A percentile compares a stretch with the other conserved stretches of the same genome.
Evolutionary conservation across 345 rosid species (phyloP).

Genomic region (Citrus mangshanensis): DNA sequence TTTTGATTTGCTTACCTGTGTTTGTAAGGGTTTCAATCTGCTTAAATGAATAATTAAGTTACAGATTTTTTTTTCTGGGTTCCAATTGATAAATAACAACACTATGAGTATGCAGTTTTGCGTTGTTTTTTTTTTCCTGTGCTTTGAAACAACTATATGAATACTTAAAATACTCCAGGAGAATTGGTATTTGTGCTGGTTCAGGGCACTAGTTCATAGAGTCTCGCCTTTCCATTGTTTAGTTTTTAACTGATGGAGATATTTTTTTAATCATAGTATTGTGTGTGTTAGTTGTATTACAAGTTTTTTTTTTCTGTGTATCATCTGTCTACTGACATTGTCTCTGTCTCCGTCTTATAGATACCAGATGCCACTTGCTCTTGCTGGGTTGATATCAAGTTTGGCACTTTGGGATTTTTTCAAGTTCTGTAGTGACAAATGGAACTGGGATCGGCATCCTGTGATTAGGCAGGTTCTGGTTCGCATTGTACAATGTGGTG

Average conservation of each 20-base stretch:
- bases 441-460: conserved; percentile 70
- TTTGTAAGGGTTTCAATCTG: not conserved
- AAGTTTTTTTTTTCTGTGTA: not conserved
- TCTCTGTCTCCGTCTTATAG: conserved; percentile 31
- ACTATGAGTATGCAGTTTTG: too few species aligned
- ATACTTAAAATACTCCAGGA: not conserved
- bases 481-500: conserved; percentile 73
- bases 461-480: conserved; percentile 43
- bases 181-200: not conserved
- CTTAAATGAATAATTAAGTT: not conserved
- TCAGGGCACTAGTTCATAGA: not conserved
- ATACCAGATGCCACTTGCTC: conserved; percentile 94
- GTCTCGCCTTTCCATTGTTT: not conserved
- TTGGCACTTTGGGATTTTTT: conserved; percentile 87
- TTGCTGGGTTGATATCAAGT: conserved; percentile 71
- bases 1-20: not conserved
- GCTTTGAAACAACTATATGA: not conserved
- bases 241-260: not conserved
- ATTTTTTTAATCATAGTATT: not conserved
- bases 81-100: not conserved
- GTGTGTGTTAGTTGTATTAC: not conserved
- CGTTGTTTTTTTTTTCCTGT: too few species aligned
- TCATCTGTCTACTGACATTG: not conserved
- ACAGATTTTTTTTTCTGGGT: not conserved
- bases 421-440: conserved; percentile 62